phyloP scores from a whole-genome alignment of 306 rosid species.

The Astragalus membranaceus region DNA sequence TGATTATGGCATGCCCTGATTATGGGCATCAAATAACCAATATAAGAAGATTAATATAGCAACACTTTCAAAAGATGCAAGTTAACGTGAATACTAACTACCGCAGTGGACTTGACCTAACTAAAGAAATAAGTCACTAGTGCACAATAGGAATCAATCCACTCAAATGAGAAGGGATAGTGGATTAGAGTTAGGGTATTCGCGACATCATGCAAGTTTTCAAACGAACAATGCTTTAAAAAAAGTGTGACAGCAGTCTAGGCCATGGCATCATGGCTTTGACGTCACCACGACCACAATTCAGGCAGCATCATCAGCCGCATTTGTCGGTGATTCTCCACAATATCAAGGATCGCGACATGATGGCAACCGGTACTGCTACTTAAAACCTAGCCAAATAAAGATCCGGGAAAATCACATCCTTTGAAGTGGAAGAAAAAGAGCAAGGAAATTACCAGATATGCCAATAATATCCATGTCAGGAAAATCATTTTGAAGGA shows the following conservation, averaged over 20 bases:
- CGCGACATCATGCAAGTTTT: constrained; percentile 5
- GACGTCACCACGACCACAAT: too few relatives aligned
- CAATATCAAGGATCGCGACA: too few relatives aligned
- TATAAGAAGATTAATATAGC: not conserved
- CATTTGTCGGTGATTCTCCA: too few relatives aligned
- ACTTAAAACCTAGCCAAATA: too few relatives aligned
- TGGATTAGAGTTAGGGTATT: not conserved
- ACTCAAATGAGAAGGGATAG: not conserved
- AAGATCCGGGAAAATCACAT: not conserved
- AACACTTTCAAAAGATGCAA: constrained; percentile 1
- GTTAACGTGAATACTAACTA: not conserved
- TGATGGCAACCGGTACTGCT: too few relatives aligned
- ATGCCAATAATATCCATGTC: constrained; percentile 83
- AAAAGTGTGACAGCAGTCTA: too few relatives aligned
- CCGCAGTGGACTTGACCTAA: not conserved
- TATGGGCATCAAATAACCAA: constrained; percentile 11
- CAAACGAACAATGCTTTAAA: not conserved
- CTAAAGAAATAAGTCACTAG: not conserved
- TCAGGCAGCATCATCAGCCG: too few relatives aligned
- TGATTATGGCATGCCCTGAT: not conserved
- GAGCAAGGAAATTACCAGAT: constrained; percentile 40
- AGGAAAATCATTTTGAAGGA: constrained; percentile 59
- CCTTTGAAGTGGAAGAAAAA: not conserved
- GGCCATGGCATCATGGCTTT: too few relatives aligned
- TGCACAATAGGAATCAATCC: not conserved